phyloP scores from a whole-genome alignment of 2,329 filamentous ascomycete species.

The Aspergillus ochraceus region DNA sequence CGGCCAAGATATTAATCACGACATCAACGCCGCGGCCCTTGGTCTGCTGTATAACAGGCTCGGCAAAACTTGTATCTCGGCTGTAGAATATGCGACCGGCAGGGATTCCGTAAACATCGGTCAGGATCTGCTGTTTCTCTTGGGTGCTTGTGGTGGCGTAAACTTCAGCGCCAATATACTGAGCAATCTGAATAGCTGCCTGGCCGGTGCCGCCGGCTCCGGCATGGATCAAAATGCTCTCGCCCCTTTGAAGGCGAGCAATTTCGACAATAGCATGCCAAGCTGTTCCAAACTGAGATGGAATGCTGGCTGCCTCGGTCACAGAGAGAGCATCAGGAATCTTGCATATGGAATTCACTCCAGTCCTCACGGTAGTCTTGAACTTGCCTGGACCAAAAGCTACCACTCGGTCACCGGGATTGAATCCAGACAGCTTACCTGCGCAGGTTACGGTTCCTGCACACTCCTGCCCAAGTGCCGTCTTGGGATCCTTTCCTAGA shows the following conservation, averaged over 20 bases:
- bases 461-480: neutral
- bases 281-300: slow-evolving; percentile 7
- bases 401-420: neutral
- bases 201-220: slow-evolving; percentile 31
- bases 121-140: slow-evolving; percentile 26
- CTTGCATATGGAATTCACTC: neutral
- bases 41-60: slow-evolving; percentile 19
- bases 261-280: slow-evolving; percentile 10
- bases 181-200: slow-evolving; percentile 27
- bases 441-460: neutral
- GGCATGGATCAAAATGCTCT: slow-evolving; percentile 27
- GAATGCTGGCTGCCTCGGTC: slow-evolving; percentile 3
- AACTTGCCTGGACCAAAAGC: neutral
- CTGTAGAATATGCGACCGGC: slow-evolving; percentile 28
- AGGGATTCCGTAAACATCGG: slow-evolving; percentile 19
- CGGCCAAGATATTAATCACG: slow-evolving; percentile 26
- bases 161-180: slow-evolving; percentile 22
- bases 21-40: slow-evolving; percentile 25
- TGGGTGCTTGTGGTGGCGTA: slow-evolving; percentile 26
- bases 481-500: neutral
- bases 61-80: slow-evolving; percentile 24
- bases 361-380: neutral
- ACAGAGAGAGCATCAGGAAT: neutral
- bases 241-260: slow-evolving; percentile 17
- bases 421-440: neutral